Base-by-base conservation (phyloP, 768 basidiomycete genomes). In the Tricholoma bakamatsutake region DNA sequence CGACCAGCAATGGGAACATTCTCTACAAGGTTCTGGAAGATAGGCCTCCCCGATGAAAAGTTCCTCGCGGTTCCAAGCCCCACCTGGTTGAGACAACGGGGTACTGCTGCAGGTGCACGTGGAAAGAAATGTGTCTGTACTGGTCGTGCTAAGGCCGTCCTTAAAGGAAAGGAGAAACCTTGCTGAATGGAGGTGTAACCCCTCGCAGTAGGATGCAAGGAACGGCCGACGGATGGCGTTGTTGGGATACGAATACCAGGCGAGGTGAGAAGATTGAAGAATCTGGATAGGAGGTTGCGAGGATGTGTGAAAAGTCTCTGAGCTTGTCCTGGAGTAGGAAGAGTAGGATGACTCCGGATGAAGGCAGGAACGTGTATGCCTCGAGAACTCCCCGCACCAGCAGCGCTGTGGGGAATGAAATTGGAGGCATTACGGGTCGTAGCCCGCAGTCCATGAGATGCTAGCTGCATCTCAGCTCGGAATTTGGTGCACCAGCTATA, bases 1-100 rank as follows among this genome's bases (percentile, higher is more conserved):
- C 92, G 80, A 8, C 80, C 80, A 1, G 82, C 78, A n/a, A 94
- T 71, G 6, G 92, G 91, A 0, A 90, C 83, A 62, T 91, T 91
- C 66, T 91, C 81, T 2, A 83, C 82, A 40, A 94, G 68, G 65
- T 88, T 84, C 66, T 90, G 84, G 74, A 93, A 92, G 43, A 92
- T 77, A 3, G 88, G 87, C 2, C 86, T 82, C 10, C 77, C 79
- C 2, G 84, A 80, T 21, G 84, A 83, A 67, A 93, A 94, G 62
- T 83, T 88, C 35, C 91, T 76, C 0, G 85, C 88, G 0, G 81
- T 79, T 35, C 88, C 88, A 2, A 94, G 75, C 4, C 92, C 92
- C 18, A 93, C 80, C 58, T 90, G 85, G 0, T 80, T 68, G 28
- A 87, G 69, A 48, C 71, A 70, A 17, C 80, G 69, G 7, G 82